Evolutionary conservation across 2,329 filamentous ascomycete genomes (phyloP).

Genomic region (Alternaria triticimaculans): DNA sequence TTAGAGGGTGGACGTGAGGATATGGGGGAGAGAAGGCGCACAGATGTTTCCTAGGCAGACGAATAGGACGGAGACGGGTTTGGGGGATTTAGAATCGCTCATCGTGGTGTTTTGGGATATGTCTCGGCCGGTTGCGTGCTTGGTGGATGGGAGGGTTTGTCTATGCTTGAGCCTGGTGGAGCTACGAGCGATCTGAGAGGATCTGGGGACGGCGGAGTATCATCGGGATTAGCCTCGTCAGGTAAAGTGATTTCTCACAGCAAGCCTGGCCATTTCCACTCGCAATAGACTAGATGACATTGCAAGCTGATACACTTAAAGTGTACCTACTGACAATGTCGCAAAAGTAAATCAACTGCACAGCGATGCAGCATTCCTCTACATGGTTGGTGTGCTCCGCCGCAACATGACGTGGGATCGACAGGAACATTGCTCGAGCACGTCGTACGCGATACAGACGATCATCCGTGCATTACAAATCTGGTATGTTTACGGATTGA

Average conservation of each 20-base stretch:
- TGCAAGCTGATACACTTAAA: background rate
- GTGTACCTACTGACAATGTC: background rate
- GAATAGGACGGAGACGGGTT: constrained; percentile 76
- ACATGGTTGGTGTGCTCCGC: background rate
- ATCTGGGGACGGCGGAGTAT: constrained; percentile 7
- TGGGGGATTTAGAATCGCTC: constrained; percentile 20
- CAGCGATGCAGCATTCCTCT: background rate
- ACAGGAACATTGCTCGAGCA: background rate
- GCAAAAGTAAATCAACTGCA: background rate
- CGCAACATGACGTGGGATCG: background rate
- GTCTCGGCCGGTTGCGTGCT: background rate
- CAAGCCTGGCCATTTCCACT: background rate
- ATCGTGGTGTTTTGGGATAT: background rate
- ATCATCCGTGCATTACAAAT: background rate
- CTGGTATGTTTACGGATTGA: background rate
- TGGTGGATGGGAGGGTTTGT: background rate
- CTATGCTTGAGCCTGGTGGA: background rate
- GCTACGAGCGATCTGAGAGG: background rate
- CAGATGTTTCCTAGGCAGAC: constrained; percentile 98
- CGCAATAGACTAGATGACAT: background rate
- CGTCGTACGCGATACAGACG: background rate
- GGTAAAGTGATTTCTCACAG: background rate
- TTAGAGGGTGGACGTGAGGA: background rate
- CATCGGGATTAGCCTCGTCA: background rate
- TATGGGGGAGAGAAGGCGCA: constrained; percentile 37